Conservation (phyloP, 441 rosid species). For the Populus hybrid region DNA sequence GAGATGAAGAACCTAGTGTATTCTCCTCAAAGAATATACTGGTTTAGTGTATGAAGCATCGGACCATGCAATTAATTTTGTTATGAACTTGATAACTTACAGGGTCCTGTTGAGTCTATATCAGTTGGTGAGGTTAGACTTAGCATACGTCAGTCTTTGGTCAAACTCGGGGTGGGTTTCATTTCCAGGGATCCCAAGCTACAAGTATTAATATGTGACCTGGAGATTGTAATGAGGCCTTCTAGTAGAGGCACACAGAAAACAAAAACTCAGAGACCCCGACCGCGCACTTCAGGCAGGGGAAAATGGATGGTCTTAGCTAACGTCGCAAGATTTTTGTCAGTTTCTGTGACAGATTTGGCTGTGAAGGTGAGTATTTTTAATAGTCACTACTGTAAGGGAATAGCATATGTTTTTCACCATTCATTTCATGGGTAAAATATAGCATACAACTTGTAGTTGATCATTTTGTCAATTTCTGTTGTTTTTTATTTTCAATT, state of each 20-base stretch:
- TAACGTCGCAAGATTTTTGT: conserved; percentile 82
- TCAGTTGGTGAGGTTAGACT: conserved; percentile 88
- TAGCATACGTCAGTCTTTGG: conserved; percentile 87
- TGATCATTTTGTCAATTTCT: neutral
- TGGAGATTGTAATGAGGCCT: conserved; percentile 81
- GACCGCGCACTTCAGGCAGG: conserved; percentile 60
- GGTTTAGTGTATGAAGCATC: neutral
- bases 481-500: neutral
- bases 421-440: neutral
- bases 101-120: conserved; percentile 95
- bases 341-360: conserved; percentile 82
- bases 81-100: conserved; percentile 34
- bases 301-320: conserved; percentile 96
- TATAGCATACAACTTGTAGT: neutral
- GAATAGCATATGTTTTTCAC: neutral
- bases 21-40: neutral
- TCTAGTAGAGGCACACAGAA: conserved; percentile 52
- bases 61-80: conserved; percentile 13
- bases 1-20: neutral
- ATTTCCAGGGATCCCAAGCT: conserved; percentile 91
- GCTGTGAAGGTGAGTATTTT: conserved; percentile 63
- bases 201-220: conserved; percentile 74
- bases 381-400: neutral
- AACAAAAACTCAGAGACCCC: conserved; percentile 44
- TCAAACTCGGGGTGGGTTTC: conserved; percentile 89